Evolutionary conservation across 2,329 filamentous ascomycete genomes (phyloP).

Genomic region (Myriosclerotinia duriaeana): DNA sequence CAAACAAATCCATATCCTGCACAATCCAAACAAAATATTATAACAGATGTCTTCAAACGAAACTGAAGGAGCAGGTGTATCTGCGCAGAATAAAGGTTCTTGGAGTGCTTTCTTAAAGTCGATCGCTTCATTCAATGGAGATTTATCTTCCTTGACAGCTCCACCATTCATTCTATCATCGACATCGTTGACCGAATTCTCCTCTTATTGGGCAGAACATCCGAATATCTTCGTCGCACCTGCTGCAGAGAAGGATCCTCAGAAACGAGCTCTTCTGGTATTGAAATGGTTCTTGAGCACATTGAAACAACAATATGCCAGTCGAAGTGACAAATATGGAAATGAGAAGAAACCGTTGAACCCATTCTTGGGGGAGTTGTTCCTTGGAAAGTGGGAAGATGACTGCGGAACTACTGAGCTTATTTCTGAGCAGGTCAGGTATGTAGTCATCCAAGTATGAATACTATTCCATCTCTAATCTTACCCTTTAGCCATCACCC

Average conservation of each 20-base stretch:
- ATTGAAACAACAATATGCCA: slow-evolving; percentile 79
- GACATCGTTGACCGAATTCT: slow-evolving; percentile 77
- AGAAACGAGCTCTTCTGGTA: slow-evolving; percentile 82
- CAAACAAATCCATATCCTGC: slow-evolving; percentile 3
- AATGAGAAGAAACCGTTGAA: slow-evolving; percentile 98
- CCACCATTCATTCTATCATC: slow-evolving; percentile 80
- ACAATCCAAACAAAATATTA: not conserved
- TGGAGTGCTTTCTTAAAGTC: slow-evolving; percentile 50
- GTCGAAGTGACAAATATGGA: slow-evolving; percentile 72
- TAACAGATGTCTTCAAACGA: slow-evolving; percentile 36
- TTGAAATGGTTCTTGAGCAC: slow-evolving; percentile 95
- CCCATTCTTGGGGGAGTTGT: slow-evolving; percentile 92
- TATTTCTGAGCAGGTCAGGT: slow-evolving; percentile 91
- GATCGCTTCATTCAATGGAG: slow-evolving; percentile 78
- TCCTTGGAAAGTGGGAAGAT: slow-evolving; percentile 87
- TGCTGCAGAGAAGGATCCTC: slow-evolving; percentile 72
- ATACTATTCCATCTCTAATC: slow-evolving; percentile 18
- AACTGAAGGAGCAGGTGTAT: slow-evolving; percentile 38
- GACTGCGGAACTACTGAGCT: slow-evolving; percentile 78
- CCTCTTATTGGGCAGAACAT: slow-evolving; percentile 79
- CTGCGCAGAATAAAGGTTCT: slow-evolving; percentile 38
- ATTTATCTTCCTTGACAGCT: slow-evolving; percentile 76
- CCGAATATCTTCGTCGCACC: slow-evolving; percentile 78
- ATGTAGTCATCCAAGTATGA: slow-evolving; percentile 27
- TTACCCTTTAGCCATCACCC: slow-evolving; percentile 70